Conservation (phyloP, 2,329 filamentous ascomycete genomes). For the Chrysoporthe cubensis region DNA sequence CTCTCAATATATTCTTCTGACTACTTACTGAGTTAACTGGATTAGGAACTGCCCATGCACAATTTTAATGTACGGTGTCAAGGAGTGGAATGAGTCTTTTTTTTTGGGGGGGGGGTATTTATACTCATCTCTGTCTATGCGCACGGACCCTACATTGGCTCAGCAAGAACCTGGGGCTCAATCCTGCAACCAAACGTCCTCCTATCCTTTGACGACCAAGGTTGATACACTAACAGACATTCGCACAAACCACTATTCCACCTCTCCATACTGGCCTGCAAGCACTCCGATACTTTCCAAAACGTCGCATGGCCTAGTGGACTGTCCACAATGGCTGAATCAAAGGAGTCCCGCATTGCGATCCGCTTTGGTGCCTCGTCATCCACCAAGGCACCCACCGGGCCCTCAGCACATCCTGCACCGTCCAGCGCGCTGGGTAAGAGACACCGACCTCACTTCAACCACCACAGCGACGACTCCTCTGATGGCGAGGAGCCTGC, state of each 20-base stretch:
- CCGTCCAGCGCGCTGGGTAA: conserved; percentile 54
- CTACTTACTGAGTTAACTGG: too few relatives aligned
- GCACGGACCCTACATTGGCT: background rate
- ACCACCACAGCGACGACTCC: conserved; percentile 51
- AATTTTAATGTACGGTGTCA: too few relatives aligned
- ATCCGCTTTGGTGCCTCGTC: conserved; percentile 50
- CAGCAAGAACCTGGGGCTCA: background rate
- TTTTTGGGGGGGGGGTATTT: too few relatives aligned
- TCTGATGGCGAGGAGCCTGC: conserved; percentile 22
- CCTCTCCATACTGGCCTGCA: background rate
- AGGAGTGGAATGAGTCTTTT: too few relatives aligned
- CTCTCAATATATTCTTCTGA: too few relatives aligned
- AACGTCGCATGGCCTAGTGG: background rate
- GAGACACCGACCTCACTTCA: conserved; percentile 47
- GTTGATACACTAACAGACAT: background rate
- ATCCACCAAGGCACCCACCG: conserved; percentile 33
- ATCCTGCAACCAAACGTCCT: background rate
- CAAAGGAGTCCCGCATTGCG: conserved; percentile 48
- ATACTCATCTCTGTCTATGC: background rate
- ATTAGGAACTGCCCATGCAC: too few relatives aligned
- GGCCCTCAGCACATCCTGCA: conserved; percentile 36
- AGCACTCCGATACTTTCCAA: background rate
- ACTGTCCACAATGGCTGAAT: conserved; percentile 41
- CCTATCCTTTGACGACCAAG: background rate
- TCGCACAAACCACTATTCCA: background rate